A percentile compares a stretch with the other conserved stretches of the same genome.
Conservation (phyloP, 164 flowering plant species). For the Warburgia ugandensis region DNA sequence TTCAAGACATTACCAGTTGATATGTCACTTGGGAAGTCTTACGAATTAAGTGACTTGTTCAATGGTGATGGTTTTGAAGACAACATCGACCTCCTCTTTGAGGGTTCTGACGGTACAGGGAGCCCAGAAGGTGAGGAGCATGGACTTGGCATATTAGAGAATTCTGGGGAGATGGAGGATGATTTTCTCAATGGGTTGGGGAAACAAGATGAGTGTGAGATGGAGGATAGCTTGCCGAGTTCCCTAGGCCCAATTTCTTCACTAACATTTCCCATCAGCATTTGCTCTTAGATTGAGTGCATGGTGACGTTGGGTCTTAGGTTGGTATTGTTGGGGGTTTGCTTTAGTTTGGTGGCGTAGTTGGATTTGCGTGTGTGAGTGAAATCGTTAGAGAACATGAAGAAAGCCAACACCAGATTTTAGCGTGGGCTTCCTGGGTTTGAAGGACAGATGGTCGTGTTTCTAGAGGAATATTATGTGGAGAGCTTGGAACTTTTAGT, state of each 20-base stretch:
- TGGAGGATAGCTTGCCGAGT: background rate
- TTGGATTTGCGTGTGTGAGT: no score
- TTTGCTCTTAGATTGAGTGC: background rate
- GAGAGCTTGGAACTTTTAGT: no score
- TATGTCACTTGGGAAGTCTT: background rate
- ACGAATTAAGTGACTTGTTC: background rate
- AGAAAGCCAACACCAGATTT: no score
- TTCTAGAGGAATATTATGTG: no score
- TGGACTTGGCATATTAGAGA: background rate
- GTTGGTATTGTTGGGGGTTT: no score
- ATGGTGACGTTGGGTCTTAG: background rate
- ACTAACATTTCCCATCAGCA: background rate
- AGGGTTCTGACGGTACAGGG: background rate
- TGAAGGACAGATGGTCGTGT: no score
- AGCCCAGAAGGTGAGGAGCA: background rate
- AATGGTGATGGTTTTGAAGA: background rate
- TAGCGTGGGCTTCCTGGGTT: no score
- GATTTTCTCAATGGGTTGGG: background rate
- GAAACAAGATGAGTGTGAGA: background rate
- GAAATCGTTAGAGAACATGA: no score
- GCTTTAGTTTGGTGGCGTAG: no score
- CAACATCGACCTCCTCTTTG: constrained; percentile 2
- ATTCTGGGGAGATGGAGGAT: background rate
- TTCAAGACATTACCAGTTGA: no score
- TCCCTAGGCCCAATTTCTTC: background rate